Evolutionary conservation across 768 basidiomycete species (phyloP), one percentile per base, ranked within the genome.

Genomic region (Botryobasidium botryosum): DNA sequence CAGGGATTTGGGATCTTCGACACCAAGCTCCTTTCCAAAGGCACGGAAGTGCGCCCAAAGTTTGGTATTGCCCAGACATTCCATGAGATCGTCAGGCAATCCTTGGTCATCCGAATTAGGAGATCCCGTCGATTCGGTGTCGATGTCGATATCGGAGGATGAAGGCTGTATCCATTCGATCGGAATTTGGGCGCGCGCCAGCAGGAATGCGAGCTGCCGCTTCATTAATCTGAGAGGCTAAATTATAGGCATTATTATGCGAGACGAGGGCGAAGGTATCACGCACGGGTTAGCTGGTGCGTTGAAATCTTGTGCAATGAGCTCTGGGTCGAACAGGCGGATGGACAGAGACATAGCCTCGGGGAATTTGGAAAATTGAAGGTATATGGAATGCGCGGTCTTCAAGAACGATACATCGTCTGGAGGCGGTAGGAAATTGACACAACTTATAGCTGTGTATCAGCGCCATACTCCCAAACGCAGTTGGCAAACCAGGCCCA

Each of bases 1-100:
- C 41, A 96, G 64, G 40, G 79, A 81, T 67, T 87, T 90, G 4
- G 94, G 71, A 23, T 96, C 92, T 3, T 68, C 63, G 2, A 92
- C 91, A 36, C 80, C 87, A 24, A 99, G 65, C 60, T 96, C 92
- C 58, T 87, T 91, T 15, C 91, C 92, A 54, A 94, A 97, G 8
- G 77, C 77, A 36, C 74, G 74, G 74, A 97, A 96, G 57, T 78
- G 77, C 27, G 68, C 61, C 51, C 85, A 91, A 23, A 99, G 68
- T 43, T 78, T 74, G 7, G 77, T 72, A 57, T 94, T 96, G 63
- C 77, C 82, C 38, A 99, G 64, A 50, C 83, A 90, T 33, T 86
- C 84, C 21, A 80, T 60, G 2, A 97, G 68, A 49, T 92, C 85
- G 42, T 85, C 83, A 1, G 78, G 71, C 26, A 86, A 66, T 46